Evolutionary conservation across 2,329 filamentous ascomycete species (phyloP).

Genomic region (Fusarium tanahbumbuense): DNA sequence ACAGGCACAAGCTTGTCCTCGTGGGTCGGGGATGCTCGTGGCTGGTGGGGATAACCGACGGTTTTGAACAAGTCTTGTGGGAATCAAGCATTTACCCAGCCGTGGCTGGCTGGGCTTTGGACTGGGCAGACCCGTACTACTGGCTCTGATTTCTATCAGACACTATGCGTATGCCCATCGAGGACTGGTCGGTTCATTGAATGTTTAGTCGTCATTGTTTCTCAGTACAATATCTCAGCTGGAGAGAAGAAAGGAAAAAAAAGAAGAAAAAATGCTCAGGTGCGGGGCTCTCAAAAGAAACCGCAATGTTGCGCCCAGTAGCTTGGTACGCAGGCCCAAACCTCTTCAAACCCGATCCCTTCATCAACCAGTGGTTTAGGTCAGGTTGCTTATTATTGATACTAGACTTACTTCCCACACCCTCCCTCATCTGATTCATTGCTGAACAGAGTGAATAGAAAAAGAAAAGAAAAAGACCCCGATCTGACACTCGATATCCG

Average conservation of each 20-base stretch:
- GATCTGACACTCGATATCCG: slow-evolving; percentile 13
- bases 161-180: background rate
- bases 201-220: background rate
- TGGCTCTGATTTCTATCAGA: slow-evolving; percentile 6
- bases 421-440: slow-evolving; percentile 30
- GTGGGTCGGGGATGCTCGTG: slow-evolving; percentile 33
- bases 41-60: slow-evolving; percentile 37
- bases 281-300: slow-evolving; percentile 32
- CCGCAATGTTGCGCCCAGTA: slow-evolving; percentile 37
- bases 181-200: background rate
- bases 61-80: slow-evolving; percentile 24
- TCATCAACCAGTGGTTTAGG: slow-evolving; percentile 22
- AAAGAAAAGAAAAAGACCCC: background rate
- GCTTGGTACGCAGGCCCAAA: slow-evolving; percentile 6
- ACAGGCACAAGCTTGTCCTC: slow-evolving; percentile 30
- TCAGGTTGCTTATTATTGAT: background rate
- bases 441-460: background rate
- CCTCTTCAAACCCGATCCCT: slow-evolving; percentile 16
- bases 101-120: slow-evolving; percentile 14
- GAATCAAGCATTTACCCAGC: slow-evolving; percentile 29
- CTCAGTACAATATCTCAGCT: background rate
- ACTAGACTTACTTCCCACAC: slow-evolving; percentile 10
- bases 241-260: background rate
- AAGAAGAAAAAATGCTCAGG: slow-evolving; percentile 3
- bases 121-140: slow-evolving; percentile 10